Percentiles rank a stretch among this genome's conserved stretches.
phyloP scores from a whole-genome alignment of 2,329 filamentous ascomycete genomes.

The Hypoxylon sp. region DNA sequence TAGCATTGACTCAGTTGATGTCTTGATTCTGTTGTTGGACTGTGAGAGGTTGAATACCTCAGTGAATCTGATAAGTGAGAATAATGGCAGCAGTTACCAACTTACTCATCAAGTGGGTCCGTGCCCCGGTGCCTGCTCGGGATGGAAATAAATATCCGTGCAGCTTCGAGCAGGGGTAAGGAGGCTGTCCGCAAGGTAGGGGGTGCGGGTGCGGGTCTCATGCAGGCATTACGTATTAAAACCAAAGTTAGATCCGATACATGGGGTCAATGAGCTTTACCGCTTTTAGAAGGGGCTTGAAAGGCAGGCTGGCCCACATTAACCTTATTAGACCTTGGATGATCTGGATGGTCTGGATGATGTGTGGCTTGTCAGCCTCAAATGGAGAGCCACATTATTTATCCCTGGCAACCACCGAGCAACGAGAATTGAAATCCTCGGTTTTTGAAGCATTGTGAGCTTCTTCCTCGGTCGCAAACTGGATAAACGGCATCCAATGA shows the following conservation, averaged over 20 bases:
- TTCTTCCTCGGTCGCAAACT: slow-evolving; percentile 13
- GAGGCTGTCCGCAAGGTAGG: neutral
- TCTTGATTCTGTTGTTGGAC: slow-evolving; percentile 9
- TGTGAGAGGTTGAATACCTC: neutral
- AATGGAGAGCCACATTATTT: slow-evolving; percentile 20
- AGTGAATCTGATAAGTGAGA: slow-evolving; percentile 12
- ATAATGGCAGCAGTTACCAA: neutral
- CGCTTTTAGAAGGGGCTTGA: slow-evolving; percentile 28
- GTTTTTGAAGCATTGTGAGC: neutral
- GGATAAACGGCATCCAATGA: slow-evolving; percentile 9
- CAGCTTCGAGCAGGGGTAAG: neutral
- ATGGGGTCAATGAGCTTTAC: neutral
- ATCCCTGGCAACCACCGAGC: slow-evolving; percentile 44
- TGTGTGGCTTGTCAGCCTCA: slow-evolving; percentile 39
- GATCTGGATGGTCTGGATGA: too few relatives aligned
- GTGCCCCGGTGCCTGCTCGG: neutral
- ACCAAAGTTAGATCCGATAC: slow-evolving; percentile 24
- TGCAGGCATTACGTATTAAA: slow-evolving; percentile 24
- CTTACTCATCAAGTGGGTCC: slow-evolving; percentile 23
- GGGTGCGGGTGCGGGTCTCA: slow-evolving; percentile 12
- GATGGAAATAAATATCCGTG: neutral
- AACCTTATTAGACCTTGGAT: slow-evolving; percentile 9
- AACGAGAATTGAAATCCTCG: slow-evolving; percentile 32
- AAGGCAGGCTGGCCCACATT: slow-evolving; percentile 13
- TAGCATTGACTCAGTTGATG: neutral